Evolutionary conservation across 495 filamentous ascomycete genomes (phyloP).

Genomic region (Beverwykella pulmonaria): DNA sequence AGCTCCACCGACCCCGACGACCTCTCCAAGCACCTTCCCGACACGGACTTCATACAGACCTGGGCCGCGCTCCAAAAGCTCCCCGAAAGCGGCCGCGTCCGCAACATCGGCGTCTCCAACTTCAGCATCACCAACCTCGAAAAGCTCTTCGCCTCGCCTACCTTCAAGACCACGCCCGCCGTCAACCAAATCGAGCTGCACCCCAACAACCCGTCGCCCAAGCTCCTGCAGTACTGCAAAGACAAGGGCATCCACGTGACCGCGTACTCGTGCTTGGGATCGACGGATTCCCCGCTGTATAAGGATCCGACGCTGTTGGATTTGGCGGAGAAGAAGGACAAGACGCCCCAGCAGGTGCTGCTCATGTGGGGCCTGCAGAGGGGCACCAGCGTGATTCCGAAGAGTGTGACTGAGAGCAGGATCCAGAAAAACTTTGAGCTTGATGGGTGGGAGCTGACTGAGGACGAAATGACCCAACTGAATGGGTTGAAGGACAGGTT

Average conservation of each 20-base stretch:
- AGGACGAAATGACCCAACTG: conserved; percentile 47
- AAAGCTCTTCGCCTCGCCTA: conserved; percentile 58
- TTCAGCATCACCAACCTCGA: conserved; percentile 64
- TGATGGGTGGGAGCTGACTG: conserved; percentile 46
- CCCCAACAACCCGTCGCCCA: conserved; percentile 54
- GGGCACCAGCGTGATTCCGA: conserved; percentile 48
- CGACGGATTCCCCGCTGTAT: conserved; percentile 47
- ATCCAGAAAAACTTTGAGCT: conserved; percentile 48
- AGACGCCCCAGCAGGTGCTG: conserved; percentile 43
- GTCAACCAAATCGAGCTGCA: conserved; percentile 82
- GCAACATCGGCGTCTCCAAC: conserved; percentile 70
- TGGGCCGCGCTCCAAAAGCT: conserved; percentile 84
- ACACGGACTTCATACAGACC: conserved; percentile 83
- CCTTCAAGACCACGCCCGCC: conserved; percentile 67
- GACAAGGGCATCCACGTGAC: conserved; percentile 49
- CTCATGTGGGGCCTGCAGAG: conserved; percentile 50
- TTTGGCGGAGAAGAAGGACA: conserved; percentile 46
- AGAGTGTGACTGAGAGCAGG: conserved; percentile 45
- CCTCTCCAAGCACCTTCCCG: conserved; percentile 58
- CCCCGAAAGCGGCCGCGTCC: conserved; percentile 74
- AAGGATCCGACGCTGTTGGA: conserved; percentile 44
- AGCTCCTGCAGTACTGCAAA: conserved; percentile 69
- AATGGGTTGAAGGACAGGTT: conserved; percentile 45
- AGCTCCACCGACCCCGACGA: conserved; percentile 62
- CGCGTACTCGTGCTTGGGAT: conserved; percentile 49